These are phyloP conservation scores for Coriaria nepalensis DNA, from an alignment of 306 rosid genomes.

Conservation along the genomic window DNA sequence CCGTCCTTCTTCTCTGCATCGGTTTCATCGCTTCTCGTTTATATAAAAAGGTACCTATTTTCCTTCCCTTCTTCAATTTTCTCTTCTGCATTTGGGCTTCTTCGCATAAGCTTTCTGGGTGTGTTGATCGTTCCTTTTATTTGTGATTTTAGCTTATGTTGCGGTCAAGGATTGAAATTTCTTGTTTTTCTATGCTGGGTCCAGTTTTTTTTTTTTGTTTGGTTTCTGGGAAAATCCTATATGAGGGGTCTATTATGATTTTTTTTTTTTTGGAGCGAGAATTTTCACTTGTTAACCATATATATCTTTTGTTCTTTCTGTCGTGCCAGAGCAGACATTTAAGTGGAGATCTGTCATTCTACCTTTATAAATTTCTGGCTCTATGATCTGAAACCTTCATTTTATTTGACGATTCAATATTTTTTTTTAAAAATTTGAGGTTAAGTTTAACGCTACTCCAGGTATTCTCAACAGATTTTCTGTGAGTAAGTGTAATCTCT, in stretches of 20 bases:
- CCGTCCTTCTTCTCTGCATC: conserved; percentile 26
- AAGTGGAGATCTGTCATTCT: too few species aligned
- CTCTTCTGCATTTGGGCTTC: background rate
- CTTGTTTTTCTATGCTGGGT: too few species aligned
- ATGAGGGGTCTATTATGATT: conserved; percentile 9
- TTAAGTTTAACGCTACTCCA: too few species aligned
- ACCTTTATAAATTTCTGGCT: too few species aligned
- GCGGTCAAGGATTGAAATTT: too few species aligned
- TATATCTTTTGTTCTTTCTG: background rate
- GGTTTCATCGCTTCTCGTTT: conserved; percentile 22
- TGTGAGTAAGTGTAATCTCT: too few species aligned
- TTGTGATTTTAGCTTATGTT: conserved; percentile 4
- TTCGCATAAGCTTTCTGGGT: conserved; percentile 6
- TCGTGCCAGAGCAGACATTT: background rate
- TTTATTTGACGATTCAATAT: too few species aligned
- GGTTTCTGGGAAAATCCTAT: background rate
- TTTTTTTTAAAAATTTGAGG: too few species aligned
- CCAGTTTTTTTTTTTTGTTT: background rate
- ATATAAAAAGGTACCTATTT: conserved; percentile 11
- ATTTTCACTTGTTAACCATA: too few species aligned
- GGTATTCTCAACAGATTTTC: too few species aligned
- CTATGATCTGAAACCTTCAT: too few species aligned
- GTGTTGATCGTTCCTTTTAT: conserved; percentile 7
- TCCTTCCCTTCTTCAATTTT: background rate
- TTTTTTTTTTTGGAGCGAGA: background rate